A percentile compares a stretch with the other conserved stretches of the same genome.
These are phyloP conservation scores for Penicillium arizonense DNA, from an alignment of 495 filamentous ascomycete species.

Conservation along the genomic window DNA sequence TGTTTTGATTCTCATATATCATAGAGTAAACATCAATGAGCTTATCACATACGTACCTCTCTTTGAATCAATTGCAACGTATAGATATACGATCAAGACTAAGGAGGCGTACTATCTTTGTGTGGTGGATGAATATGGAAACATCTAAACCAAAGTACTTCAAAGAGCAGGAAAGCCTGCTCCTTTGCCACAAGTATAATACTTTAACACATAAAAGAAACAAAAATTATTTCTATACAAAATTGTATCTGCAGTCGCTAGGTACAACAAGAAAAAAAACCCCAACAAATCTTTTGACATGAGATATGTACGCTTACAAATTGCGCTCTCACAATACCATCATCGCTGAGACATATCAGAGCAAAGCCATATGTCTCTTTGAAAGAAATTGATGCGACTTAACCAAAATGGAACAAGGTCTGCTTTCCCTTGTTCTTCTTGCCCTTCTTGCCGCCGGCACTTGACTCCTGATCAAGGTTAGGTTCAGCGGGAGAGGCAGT, in stretches of 20 bases:
- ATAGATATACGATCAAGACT: no score
- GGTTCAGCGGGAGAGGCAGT: conserved; percentile 25
- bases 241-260: conserved; percentile 8
- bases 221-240: background rate
- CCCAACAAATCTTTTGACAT: background rate
- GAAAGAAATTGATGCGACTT: conserved; percentile 3
- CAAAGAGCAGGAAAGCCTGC: background rate
- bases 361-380: background rate
- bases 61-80: no score
- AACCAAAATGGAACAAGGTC: conserved; percentile 61
- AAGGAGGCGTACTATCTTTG: no score
- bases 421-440: conserved; percentile 82
- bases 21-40: no score
- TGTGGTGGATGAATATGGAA: no score
- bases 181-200: background rate
- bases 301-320: background rate
- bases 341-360: background rate
- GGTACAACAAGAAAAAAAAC: background rate
- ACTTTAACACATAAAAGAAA: background rate
- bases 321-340: background rate
- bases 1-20: no score
- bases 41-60: no score
- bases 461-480: conserved; percentile 32
- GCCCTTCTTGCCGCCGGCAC: conserved; percentile 63
- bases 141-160: no score